Evolutionary conservation across 148 eudicot species (phyloP), one percentile per base, ranked within the genome.

Genomic region (Amaranthus cruentus): DNA sequence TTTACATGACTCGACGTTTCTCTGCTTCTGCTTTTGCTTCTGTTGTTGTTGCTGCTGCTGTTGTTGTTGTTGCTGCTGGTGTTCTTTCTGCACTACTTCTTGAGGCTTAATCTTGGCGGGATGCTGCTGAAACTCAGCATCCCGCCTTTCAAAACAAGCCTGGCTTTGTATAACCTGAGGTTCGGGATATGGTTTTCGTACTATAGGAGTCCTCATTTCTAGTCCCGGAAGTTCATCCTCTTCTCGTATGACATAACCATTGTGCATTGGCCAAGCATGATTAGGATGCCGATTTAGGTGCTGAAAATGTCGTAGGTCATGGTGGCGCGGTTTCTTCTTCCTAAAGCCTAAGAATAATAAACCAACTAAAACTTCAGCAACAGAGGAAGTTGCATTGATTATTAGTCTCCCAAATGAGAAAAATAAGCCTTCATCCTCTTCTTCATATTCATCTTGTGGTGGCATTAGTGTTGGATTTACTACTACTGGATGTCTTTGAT

Each of bases 181-280:
- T 42, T 77, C 85, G 42, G 78, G 83, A 60, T 68, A 76, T 12
- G 38, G 38, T 28, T 28, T 28, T 28, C 38, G 38, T 28, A 28
- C 38, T 44, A 62, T 48, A 0, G 84, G 87, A 65, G 81, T 81
- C 66, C 85, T 76, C 50, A 82, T 57, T 60, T 88, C 88, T 28
- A 82, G 43, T 55, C 84, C 68, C 0, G 93, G 96, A 12, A 87
- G 86, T 56, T 77, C 86, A 65, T 90, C 93, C 80, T 82, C 93
- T 28, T 28, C 38, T 28, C 38, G 38, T 28, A 28, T 28, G 38
- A 28, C 38, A 28, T 28, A 28, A 28, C 38, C 88, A 71, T 84
- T 91, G 83, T 90, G 91, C 71, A 81, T 62, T 1, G 96, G 92
- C 91, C 92, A 85, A n/a, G 79, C 2, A n/a, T 70, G 76, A 67